These are phyloP conservation scores for Cenchrus americanus DNA, from an alignment of 176 grass and related monocot genomes.

Conservation along the genomic window DNA sequence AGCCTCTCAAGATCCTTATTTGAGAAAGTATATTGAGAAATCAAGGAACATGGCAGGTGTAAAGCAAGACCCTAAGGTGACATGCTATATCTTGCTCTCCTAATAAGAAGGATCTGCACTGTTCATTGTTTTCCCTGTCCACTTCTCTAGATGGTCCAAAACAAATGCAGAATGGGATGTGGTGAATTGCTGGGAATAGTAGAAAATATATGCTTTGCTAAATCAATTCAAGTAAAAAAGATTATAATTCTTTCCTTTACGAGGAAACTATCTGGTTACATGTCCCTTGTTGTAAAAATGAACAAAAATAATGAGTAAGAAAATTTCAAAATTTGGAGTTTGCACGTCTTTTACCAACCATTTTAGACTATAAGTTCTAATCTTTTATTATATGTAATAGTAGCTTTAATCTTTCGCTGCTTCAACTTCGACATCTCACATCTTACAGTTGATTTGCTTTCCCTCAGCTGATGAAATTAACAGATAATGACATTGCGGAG, in stretches of 20 bases:
- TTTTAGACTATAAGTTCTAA: neutral
- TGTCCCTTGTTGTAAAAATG: neutral
- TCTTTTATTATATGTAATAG: neutral
- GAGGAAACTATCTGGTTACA: neutral
- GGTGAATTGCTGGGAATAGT: neutral
- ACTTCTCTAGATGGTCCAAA: slow-evolving; percentile 25
- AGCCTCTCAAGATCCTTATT: slow-evolving; percentile 65
- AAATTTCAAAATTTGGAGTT: neutral
- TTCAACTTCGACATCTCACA: slow-evolving; percentile 20
- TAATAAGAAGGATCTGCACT: neutral
- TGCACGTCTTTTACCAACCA: neutral
- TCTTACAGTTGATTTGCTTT: slow-evolving; percentile 32
- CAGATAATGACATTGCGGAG: slow-evolving; percentile 73
- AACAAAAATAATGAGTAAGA: slow-evolving; percentile 4
- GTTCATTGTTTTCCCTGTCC: neutral
- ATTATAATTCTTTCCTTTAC: neutral
- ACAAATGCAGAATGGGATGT: slow-evolving; percentile 12
- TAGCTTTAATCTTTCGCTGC: neutral
- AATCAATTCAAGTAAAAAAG: neutral
- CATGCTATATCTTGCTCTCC: slow-evolving; percentile 35
- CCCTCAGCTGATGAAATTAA: slow-evolving; percentile 69
- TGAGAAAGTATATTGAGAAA: slow-evolving; percentile 74
- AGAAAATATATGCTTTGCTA: neutral
- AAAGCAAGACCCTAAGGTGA: slow-evolving; percentile 66
- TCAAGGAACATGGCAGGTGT: slow-evolving; percentile 69